These are phyloP conservation scores for Sparassis latifolia DNA, from an alignment of 1,284 basidiomycete species.

Conservation along the genomic window DNA sequence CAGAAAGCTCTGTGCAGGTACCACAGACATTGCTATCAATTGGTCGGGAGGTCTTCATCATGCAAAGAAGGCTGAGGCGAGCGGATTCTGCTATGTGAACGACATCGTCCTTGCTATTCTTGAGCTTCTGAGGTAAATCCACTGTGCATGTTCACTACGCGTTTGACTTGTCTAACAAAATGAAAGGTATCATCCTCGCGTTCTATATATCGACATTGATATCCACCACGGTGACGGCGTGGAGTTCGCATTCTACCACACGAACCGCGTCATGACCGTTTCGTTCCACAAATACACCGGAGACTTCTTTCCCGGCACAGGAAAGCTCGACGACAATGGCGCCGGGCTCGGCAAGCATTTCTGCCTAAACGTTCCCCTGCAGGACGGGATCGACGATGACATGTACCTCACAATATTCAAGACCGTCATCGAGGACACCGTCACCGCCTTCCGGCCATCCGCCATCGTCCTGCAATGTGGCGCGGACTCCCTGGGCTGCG, in stretches of 20 bases:
- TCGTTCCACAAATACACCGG: conserved; percentile 99
- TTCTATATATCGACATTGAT: conserved; percentile 95
- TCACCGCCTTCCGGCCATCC: conserved; percentile 84
- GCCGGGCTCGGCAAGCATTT: conserved; percentile 89
- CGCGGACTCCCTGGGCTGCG: conserved; percentile 93
- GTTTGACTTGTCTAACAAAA: background rate
- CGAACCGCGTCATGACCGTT: conserved; percentile 96
- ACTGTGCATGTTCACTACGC: background rate
- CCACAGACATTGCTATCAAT: conserved; percentile 95
- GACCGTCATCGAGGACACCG: conserved; percentile 91
- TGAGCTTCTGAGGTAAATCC: conserved; percentile 77
- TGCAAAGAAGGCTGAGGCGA: conserved; percentile 93
- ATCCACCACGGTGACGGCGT: conserved; percentile 98
- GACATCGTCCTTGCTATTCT: conserved; percentile 92
- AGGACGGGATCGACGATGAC: conserved; percentile 96
- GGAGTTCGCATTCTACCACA: conserved; percentile 96
- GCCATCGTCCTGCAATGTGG: conserved; percentile 97
- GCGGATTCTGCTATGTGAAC: conserved; percentile 95
- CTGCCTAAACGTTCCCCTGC: conserved; percentile 90
- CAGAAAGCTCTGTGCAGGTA: conserved; percentile 76
- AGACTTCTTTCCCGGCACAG: conserved; percentile 97
- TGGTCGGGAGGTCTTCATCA: conserved; percentile 97
- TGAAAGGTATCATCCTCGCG: conserved; percentile 78
- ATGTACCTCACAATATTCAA: conserved; percentile 96
- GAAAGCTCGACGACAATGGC: conserved; percentile 90